Conservation (phyloP, 2,329 filamentous ascomycete species). For the Calonectria crousiana region DNA sequence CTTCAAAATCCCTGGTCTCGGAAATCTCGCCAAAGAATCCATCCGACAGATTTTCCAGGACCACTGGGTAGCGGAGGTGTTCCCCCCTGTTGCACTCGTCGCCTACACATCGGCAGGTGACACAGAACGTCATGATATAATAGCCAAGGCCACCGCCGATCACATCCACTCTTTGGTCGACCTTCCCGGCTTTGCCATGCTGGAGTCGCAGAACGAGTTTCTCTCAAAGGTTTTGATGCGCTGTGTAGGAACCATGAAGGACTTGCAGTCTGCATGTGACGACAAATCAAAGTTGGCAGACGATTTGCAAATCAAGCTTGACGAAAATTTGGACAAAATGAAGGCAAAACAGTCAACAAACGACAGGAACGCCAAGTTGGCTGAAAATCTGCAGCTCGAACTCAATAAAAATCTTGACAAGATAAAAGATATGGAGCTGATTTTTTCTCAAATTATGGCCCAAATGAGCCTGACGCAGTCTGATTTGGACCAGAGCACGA, state of each 20-base stretch:
- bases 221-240: neutral
- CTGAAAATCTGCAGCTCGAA: neutral
- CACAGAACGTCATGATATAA: neutral
- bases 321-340: neutral
- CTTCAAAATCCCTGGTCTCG: conserved; percentile 31
- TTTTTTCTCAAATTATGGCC: neutral
- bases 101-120: conserved; percentile 1
- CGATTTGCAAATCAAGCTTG: neutral
- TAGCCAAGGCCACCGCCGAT: neutral
- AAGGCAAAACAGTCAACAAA: neutral
- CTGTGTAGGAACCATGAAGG: neutral
- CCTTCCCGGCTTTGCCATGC: neutral
- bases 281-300: neutral
- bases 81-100: neutral
- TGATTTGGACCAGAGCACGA: neutral
- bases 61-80: neutral
- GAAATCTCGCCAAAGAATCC: conserved; percentile 21
- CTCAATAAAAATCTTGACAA: neutral
- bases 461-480: neutral
- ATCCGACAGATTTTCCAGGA: conserved; percentile 13
- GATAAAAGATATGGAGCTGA: neutral
- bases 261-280: neutral
- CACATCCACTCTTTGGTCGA: neutral
- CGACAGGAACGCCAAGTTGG: neutral
- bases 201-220: neutral